These are phyloP conservation scores for Hebeloma cylindrosporum DNA, from an alignment of 768 basidiomycete genomes.

Conservation along the genomic window DNA sequence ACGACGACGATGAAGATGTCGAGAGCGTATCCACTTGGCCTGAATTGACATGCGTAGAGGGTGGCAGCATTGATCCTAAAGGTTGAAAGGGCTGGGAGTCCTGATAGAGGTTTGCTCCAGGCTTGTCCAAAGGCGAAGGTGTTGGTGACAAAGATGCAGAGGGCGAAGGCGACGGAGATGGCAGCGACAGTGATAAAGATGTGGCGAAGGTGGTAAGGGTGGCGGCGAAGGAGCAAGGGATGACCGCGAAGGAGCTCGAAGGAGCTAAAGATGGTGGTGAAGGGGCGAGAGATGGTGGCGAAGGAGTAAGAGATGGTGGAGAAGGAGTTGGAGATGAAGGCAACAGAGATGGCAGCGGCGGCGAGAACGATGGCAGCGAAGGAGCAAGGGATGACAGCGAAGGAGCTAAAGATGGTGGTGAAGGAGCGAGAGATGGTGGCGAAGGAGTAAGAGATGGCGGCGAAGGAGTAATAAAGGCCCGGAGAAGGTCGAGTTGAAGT, in stretches of 20 bases:
- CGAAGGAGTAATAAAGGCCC: slow-evolving; percentile 5
- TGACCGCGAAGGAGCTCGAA: too few relatives aligned
- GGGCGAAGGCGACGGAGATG: slow-evolving; percentile 20
- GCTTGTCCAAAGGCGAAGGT: slow-evolving; percentile 15
- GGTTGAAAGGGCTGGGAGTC: slow-evolving; percentile 35
- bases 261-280: slow-evolving; percentile 1
- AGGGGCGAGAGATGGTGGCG: slow-evolving; percentile 13
- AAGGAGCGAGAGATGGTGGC: too few relatives aligned
- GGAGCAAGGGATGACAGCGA: too few relatives aligned
- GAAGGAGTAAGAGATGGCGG: slow-evolving; percentile 4
- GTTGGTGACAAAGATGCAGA: slow-evolving; percentile 11
- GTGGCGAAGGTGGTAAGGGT: slow-evolving; percentile 15
- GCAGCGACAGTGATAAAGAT: slow-evolving; percentile 18
- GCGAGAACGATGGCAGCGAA: neutral
- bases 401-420: too few relatives aligned
- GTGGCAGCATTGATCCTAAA: slow-evolving; percentile 30
- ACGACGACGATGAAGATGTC: slow-evolving; percentile 35
- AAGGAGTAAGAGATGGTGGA: slow-evolving; percentile 32
- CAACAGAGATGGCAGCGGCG: too few relatives aligned
- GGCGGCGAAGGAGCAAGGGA: slow-evolving; percentile 9
- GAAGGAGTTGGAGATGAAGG: slow-evolving; percentile 24
- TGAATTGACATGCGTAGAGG: slow-evolving; percentile 33
- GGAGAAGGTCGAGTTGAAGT: slow-evolving; percentile 42
- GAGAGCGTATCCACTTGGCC: slow-evolving; percentile 56
- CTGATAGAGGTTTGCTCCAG: slow-evolving; percentile 18